Conservation (phyloP, 306 rosid genomes). For the Coriaria nepalensis region DNA sequence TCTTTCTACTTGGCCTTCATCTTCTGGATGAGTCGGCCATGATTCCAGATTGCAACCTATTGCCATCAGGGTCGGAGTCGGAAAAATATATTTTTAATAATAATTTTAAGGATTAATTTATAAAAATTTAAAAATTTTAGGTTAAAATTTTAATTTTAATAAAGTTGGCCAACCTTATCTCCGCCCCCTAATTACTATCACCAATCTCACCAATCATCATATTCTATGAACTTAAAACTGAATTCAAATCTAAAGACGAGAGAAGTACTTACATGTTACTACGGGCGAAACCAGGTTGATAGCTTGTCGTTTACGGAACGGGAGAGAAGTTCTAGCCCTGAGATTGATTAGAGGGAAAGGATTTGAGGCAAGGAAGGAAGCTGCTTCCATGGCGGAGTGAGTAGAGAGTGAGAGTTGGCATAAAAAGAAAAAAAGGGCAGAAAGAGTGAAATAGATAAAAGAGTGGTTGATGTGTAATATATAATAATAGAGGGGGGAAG, state of each 20-base stretch:
- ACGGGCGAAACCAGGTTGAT: slow-evolving; percentile 12
- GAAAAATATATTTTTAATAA: too few relatives aligned
- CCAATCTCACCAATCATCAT: too few relatives aligned
- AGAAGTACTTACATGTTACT: slow-evolving; percentile 37
- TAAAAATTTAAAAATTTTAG: too few relatives aligned
- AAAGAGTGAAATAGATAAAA: slow-evolving; percentile 1
- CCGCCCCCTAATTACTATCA: too few relatives aligned
- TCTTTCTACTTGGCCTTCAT: slow-evolving; percentile 18
- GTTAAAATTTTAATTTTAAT: too few relatives aligned
- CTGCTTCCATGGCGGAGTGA: slow-evolving; percentile 24
- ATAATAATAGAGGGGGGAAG: background rate
- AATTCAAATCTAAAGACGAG: background rate
- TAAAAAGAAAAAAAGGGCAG: background rate
- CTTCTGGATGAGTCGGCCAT: slow-evolving; percentile 26
- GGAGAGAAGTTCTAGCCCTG: slow-evolving; percentile 17
- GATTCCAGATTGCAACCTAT: slow-evolving; percentile 37
- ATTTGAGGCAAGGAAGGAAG: slow-evolving; percentile 49
- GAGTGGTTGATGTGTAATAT: slow-evolving; percentile 15
- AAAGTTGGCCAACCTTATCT: too few relatives aligned
- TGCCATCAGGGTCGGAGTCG: background rate
- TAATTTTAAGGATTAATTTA: too few relatives aligned
- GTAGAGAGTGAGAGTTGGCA: slow-evolving; percentile 4
- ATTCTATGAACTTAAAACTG: too few relatives aligned
- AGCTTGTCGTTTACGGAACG: slow-evolving; percentile 23
- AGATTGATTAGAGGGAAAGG: slow-evolving; percentile 29